Percentiles rank a stretch among this genome's conserved stretches.
These are phyloP conservation scores for Asparagopsis taxiformis DNA, from an alignment of 31 red algal genomes.

Conservation along the genomic window DNA sequence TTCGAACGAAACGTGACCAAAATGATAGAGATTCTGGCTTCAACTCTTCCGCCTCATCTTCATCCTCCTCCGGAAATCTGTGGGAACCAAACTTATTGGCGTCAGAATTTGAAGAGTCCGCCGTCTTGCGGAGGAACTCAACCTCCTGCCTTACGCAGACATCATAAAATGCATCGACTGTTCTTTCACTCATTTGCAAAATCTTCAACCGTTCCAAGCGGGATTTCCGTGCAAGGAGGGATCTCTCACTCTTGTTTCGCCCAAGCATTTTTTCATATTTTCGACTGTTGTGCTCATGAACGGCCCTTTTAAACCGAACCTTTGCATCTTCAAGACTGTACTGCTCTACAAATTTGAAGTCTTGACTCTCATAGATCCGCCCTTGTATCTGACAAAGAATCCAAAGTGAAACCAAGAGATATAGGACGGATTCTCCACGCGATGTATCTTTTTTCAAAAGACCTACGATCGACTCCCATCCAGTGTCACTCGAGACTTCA, in stretches of 20 bases:
- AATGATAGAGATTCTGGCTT: too few species aligned
- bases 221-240: slow-evolving; percentile 20
- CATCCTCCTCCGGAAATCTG: slow-evolving; percentile 1
- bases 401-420: slow-evolving; percentile 35
- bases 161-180: slow-evolving; percentile 38
- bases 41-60: not conserved
- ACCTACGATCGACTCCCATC: slow-evolving; percentile 36
- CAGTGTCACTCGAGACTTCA: not conserved
- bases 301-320: slow-evolving; percentile 34
- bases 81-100: slow-evolving; percentile 6
- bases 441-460: slow-evolving; percentile 14
- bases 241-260: slow-evolving; percentile 35
- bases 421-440: slow-evolving; percentile 12
- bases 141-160: slow-evolving; percentile 46
- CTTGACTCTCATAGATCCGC: slow-evolving; percentile 52
- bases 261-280: slow-evolving; percentile 44
- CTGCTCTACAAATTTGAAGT: slow-evolving; percentile 38
- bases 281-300: slow-evolving; percentile 50
- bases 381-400: slow-evolving; percentile 57
- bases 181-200: slow-evolving; percentile 19
- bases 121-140: slow-evolving; percentile 23
- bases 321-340: slow-evolving; percentile 39
- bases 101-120: not conserved
- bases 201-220: slow-evolving; percentile 17
- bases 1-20: slow-evolving; percentile 1